phyloP scores from a whole-genome alignment of 257 asterid species.

The Forsythia viridissima region DNA sequence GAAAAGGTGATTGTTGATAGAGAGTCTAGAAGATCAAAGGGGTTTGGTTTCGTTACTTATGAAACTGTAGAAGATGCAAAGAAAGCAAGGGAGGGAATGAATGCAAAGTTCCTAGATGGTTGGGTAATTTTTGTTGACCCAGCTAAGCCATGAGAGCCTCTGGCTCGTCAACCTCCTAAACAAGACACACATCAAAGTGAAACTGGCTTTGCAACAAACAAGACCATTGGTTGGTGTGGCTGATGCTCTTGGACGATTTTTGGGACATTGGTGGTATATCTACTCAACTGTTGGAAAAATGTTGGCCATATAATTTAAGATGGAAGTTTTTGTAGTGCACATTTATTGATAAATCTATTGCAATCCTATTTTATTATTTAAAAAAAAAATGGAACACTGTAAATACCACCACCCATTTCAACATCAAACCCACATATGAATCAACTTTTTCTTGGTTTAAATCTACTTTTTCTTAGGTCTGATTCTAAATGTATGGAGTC shows the following conservation, averaged over 20 bases:
- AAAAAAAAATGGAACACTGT: too few relatives aligned
- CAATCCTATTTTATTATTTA: too few relatives aligned
- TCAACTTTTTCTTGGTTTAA: too few relatives aligned
- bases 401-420: too few relatives aligned
- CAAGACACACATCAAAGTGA: conserved; percentile 34
- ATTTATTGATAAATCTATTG: too few relatives aligned
- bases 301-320: neutral
- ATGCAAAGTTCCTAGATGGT: conserved; percentile 83
- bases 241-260: conserved; percentile 2
- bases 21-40: conserved; percentile 85
- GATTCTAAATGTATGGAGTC: too few relatives aligned
- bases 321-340: neutral
- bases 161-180: conserved; percentile 50
- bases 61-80: conserved; percentile 88
- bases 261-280: too few relatives aligned
- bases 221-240: conserved; percentile 91
- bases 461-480: too few relatives aligned
- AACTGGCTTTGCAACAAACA: conserved; percentile 70
- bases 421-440: too few relatives aligned
- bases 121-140: conserved; percentile 98
- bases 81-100: conserved; percentile 89
- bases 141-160: conserved; percentile 74
- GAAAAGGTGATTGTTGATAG: conserved; percentile 82
- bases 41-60: conserved; percentile 85
- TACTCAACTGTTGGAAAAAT: neutral